phyloP scores from a whole-genome alignment of 2,329 filamentous ascomycete genomes.

The Bipolaris zeicola region DNA sequence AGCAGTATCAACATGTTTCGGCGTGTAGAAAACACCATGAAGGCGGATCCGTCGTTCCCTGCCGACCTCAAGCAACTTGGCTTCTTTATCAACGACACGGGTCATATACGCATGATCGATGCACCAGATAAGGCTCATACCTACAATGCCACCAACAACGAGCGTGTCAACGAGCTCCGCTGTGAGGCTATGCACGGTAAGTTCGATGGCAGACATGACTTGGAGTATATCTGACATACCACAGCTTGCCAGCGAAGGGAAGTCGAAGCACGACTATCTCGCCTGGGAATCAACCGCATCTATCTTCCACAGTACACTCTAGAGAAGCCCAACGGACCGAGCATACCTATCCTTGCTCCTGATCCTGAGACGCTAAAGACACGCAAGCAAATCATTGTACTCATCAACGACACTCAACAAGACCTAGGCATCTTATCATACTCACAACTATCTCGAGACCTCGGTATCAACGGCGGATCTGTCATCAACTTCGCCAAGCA shows the following conservation, averaged over 20 bases:
- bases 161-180: conserved; percentile 77
- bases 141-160: conserved; percentile 73
- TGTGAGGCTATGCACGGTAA: conserved; percentile 71
- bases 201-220: background rate
- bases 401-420: conserved; percentile 79
- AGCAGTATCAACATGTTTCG: conserved; percentile 70
- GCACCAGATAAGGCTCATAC: conserved; percentile 74
- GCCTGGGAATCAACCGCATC: conserved; percentile 64
- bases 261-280: conserved; percentile 65
- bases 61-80: conserved; percentile 72
- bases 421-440: conserved; percentile 78
- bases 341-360: conserved; percentile 72
- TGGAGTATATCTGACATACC: conserved; percentile 10
- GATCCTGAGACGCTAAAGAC: conserved; percentile 55
- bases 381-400: conserved; percentile 69
- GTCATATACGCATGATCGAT: conserved; percentile 73
- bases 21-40: conserved; percentile 69
- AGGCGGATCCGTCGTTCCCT: conserved; percentile 68
- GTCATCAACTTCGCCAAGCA: conserved; percentile 66
- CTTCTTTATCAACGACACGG: conserved; percentile 77
- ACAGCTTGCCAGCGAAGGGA: conserved; percentile 67
- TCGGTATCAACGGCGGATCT: conserved; percentile 73
- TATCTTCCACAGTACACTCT: conserved; percentile 64
- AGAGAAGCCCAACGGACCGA: conserved; percentile 53
- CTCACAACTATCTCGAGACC: conserved; percentile 65